Percentiles rank a stretch among this genome's conserved stretches.
Evolutionary conservation across 768 basidiomycete species (phyloP).

Genomic region (Tephrocybe sp.): DNA sequence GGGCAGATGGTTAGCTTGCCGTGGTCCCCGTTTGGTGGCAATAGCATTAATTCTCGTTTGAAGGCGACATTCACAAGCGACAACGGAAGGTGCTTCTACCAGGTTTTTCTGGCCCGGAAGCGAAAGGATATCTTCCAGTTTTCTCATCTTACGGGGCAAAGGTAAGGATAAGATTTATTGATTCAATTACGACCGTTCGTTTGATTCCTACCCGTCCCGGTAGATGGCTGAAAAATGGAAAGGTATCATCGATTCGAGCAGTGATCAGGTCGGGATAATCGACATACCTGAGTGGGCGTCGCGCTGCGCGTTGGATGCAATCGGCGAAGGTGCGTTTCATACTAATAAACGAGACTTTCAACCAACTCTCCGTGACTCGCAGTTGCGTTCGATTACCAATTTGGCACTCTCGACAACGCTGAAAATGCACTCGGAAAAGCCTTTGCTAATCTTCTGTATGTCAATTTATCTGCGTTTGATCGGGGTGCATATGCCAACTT

Average conservation of each 20-base stretch:
- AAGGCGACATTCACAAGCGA: slow-evolving; percentile 40
- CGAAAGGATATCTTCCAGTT: slow-evolving; percentile 36
- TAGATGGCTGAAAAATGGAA: slow-evolving; percentile 40
- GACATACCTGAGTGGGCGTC: slow-evolving; percentile 39
- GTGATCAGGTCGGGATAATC: slow-evolving; percentile 27
- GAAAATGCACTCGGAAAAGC: slow-evolving; percentile 36
- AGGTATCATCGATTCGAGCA: slow-evolving; percentile 28
- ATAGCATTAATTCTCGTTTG: not conserved
- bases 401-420: slow-evolving; percentile 35
- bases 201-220: slow-evolving; percentile 1
- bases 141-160: slow-evolving; percentile 36
- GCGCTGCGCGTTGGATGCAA: slow-evolving; percentile 47
- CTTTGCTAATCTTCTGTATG: slow-evolving; percentile 38
- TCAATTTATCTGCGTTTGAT: not conserved
- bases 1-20: slow-evolving; percentile 35
- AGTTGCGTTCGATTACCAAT: slow-evolving; percentile 52
- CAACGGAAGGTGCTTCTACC: slow-evolving; percentile 46
- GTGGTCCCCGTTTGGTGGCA: too few relatives aligned
- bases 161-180: slow-evolving; percentile 18
- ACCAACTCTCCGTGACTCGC: not conserved
- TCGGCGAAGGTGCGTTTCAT: slow-evolving; percentile 40
- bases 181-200: slow-evolving; percentile 3
- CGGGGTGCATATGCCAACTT: too few relatives aligned
- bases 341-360: too few relatives aligned
- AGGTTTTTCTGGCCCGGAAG: slow-evolving; percentile 41